Evolutionary conservation across 78 protist species (phyloP).

Genomic region (Tieghemostelium lacteum): DNA sequence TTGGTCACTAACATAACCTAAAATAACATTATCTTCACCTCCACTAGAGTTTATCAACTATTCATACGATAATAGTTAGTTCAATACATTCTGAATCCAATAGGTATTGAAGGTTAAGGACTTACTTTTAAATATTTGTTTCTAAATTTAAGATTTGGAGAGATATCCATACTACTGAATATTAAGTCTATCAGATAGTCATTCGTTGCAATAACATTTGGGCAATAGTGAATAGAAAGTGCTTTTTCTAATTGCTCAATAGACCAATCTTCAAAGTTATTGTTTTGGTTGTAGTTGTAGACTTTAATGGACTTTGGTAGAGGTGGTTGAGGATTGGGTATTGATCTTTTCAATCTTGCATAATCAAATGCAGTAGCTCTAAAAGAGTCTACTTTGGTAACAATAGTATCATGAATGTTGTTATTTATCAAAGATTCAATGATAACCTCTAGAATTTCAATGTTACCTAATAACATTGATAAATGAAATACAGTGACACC

Average conservation of each 20-base stretch:
- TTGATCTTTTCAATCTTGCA: slow-evolving; percentile 6
- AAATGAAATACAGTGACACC: slow-evolving; percentile 42
- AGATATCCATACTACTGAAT: slow-evolving; percentile 33
- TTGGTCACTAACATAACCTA: slow-evolving; percentile 48
- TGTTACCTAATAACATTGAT: slow-evolving; percentile 23
- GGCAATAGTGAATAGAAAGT: slow-evolving; percentile 18
- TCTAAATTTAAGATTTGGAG: slow-evolving; percentile 39
- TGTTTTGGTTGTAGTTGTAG: slow-evolving; percentile 11
- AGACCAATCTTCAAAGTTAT: neutral
- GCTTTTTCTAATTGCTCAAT: neutral
- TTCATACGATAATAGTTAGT: neutral
- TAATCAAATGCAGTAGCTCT: slow-evolving; percentile 62
- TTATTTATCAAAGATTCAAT: neutral
- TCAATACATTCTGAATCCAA: neutral
- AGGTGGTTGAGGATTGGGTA: neutral
- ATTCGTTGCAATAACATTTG: slow-evolving; percentile 8
- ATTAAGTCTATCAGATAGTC: slow-evolving; percentile 47
- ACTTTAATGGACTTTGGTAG: slow-evolving; percentile 21
- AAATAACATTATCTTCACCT: slow-evolving; percentile 64
- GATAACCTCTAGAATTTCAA: slow-evolving; percentile 2
- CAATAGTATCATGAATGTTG: too few species aligned
- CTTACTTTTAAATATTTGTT: slow-evolving; percentile 29
- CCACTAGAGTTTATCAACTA: slow-evolving; percentile 31
- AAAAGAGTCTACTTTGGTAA: slow-evolving; percentile 4
- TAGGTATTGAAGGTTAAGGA: too few species aligned